These are phyloP conservation scores for Fusarium miscanthi DNA, from an alignment of 2,329 filamentous ascomycete species.

Conservation along the genomic window DNA sequence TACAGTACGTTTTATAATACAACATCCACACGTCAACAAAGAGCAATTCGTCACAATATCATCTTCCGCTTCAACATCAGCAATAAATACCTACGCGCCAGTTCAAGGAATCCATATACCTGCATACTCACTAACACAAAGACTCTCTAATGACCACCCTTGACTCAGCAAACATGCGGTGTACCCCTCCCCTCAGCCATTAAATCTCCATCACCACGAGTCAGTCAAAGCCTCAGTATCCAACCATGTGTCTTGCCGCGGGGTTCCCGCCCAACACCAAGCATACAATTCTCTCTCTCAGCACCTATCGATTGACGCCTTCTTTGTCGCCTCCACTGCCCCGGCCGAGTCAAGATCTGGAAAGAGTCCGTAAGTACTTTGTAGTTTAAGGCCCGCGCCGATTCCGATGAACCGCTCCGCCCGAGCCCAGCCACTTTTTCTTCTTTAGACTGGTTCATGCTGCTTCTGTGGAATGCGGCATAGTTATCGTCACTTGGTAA, in stretches of 20 bases:
- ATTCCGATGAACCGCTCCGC: constrained; percentile 25
- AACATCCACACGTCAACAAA: neutral
- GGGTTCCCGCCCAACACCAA: neutral
- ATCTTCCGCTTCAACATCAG: neutral
- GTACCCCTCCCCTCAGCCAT: constrained; percentile 7
- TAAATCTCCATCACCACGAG: constrained; percentile 10
- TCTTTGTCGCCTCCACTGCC: neutral
- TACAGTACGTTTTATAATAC: neutral
- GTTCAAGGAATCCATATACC: neutral
- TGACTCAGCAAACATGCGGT: constrained; percentile 19
- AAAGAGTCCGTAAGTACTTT: neutral
- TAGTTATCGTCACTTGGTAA: neutral
- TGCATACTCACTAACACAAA: neutral
- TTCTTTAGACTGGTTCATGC: constrained; percentile 5
- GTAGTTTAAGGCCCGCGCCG: constrained; percentile 26
- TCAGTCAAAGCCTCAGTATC: constrained; percentile 7
- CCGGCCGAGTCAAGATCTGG: constrained; percentile 21
- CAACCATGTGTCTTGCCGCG: constrained; percentile 12
- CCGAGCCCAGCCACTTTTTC: constrained; percentile 25
- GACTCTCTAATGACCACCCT: neutral
- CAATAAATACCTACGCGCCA: neutral
- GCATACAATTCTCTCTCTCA: neutral
- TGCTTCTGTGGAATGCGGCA: neutral
- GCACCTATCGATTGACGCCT: neutral
- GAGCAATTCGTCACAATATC: neutral